Conservation (phyloP, 305 asterid species). For the Plantago lanceolata region DNA sequence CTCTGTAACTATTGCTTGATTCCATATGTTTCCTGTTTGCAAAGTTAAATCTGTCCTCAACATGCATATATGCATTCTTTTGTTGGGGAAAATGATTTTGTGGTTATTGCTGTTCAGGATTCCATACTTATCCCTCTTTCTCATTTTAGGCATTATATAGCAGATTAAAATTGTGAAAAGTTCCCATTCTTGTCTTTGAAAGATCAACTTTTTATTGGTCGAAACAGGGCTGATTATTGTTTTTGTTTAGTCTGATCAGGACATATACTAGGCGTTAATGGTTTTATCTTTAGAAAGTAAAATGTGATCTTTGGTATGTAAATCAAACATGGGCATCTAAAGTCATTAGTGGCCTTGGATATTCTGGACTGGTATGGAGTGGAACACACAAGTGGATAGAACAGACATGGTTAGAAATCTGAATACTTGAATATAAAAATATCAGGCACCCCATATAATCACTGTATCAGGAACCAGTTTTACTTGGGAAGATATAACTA, state of each 20-base stretch:
- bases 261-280: conserved; percentile 2
- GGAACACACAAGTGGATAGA: background rate
- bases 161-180: conserved; percentile 7
- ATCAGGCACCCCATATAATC: too few relatives aligned
- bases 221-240: background rate
- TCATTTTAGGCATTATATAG: background rate
- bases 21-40: conserved; percentile 13
- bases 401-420: too few relatives aligned
- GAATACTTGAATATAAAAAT: too few relatives aligned
- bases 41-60: background rate
- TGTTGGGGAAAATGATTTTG: conserved; percentile 4
- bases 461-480: too few relatives aligned
- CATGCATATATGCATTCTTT: conserved; percentile 8
- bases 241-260: conserved; percentile 6
- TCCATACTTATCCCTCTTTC: background rate
- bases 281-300: conserved; percentile 13
- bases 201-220: background rate
- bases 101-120: conserved; percentile 7
- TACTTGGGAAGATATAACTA: too few relatives aligned
- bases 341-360: background rate
- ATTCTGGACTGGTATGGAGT: background rate
- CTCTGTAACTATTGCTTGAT: conserved; percentile 6
- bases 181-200: background rate
- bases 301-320: background rate
- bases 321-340: conserved; percentile 3